These are phyloP conservation scores for Abrus precatorius DNA, from an alignment of 306 rosid genomes.

Conservation along the genomic window DNA sequence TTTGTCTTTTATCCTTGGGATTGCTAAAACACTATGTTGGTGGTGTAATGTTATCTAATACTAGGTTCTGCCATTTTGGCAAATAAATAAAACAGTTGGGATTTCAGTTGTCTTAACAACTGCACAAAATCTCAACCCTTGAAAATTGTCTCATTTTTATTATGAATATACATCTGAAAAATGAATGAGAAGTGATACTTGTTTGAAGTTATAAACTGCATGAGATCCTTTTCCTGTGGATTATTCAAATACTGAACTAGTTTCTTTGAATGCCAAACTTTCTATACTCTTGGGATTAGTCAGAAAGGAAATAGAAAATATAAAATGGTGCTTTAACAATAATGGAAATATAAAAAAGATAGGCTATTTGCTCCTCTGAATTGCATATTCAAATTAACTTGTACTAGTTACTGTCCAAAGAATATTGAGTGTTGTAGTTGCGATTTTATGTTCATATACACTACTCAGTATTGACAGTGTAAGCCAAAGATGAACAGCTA, in stretches of 20 bases:
- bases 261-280: not conserved
- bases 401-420: not conserved
- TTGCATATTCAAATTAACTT: not conserved
- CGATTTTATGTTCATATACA: not conserved
- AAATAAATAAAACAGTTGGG: slow-evolving; percentile 43
- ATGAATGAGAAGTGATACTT: slow-evolving; percentile 2
- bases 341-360: not conserved
- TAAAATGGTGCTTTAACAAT: not conserved
- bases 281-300: not conserved
- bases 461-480: not conserved
- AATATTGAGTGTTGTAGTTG: not conserved
- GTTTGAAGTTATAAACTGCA: not conserved
- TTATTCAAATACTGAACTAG: not conserved
- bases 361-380: not conserved
- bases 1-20: not conserved
- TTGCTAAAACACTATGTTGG: slow-evolving; percentile 26
- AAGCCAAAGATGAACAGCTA: not conserved
- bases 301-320: not conserved
- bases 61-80: slow-evolving; percentile 26
- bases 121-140: slow-evolving; percentile 6
- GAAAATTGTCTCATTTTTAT: not conserved
- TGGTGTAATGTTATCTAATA: slow-evolving; percentile 36
- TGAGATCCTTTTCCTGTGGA: not conserved
- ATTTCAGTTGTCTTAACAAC: slow-evolving; percentile 5
- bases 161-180: slow-evolving; percentile 11